Base-by-base conservation (phyloP, 345 rosid species). In the Gossypium longicalyx region DNA sequence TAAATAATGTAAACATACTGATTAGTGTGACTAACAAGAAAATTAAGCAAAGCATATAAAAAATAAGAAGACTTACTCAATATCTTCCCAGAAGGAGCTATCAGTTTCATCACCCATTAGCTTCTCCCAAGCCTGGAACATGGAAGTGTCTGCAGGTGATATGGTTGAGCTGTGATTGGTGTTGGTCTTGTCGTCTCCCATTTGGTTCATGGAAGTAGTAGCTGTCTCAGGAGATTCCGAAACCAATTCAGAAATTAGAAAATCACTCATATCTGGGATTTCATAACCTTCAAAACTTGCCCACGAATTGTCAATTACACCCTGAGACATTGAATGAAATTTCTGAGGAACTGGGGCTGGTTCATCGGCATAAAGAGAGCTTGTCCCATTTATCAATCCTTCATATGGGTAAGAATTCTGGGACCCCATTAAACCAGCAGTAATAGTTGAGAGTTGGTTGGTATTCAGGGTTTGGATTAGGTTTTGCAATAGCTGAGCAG, bases 71-170 rank as follows among this genome's bases (percentile, higher is more conserved):
- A 53, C 83, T 70, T 87, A 85, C 82, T 87, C 83, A 59, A 92
- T 77, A 52, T 86, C 86, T 80, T 84, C 81, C 94, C 93, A 90
- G 84, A 79, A 88, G 76, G 89, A 84, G 64, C 81, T 20, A 20
- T 9, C 89, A 61, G 81, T 56, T 79, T 87, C 89, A 70, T 89
- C 90, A n/a, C 87, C 89, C 76, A 80, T 59, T 19, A 87, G 78
- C 49, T 82, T 92, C 68, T 86, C 90, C 92, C 82, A 86, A 48
- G 77, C 88, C 49, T 86, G 91, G 70, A 82, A 82, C 58, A 73
- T 43, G n/a, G 74, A 58, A 10, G 74, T 74, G 71, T 66, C 54
- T 9, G 80, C 41, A 34, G 41, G 67, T 25, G 16, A 53, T 10
- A n/a, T 53, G 58, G 58, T 7, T n/a, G 22, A 6, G 22, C 19